A percentile compares a stretch with the other conserved stretches of the same genome.
These are phyloP conservation scores for Euphorbia schlechtendalii DNA, from an alignment of 441 rosid genomes.

Conservation along the genomic window DNA sequence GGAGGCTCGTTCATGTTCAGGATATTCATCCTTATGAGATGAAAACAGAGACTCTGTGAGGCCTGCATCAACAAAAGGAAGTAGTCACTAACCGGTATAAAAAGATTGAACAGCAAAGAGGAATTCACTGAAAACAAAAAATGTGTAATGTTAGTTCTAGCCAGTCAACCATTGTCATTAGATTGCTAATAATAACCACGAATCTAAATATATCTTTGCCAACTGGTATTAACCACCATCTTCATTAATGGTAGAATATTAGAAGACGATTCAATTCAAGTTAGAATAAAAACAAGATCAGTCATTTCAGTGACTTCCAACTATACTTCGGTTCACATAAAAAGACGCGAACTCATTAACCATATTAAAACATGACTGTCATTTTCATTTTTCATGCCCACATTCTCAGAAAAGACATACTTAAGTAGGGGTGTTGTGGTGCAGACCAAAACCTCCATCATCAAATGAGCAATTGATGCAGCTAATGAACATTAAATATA, in stretches of 20 bases:
- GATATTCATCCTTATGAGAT: constrained; percentile 93
- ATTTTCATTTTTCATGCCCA: neutral
- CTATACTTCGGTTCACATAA: constrained; percentile 8
- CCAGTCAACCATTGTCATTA: neutral
- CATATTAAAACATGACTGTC: neutral
- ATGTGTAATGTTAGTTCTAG: neutral
- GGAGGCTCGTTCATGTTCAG: constrained; percentile 93
- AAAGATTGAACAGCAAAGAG: neutral
- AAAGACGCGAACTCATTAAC: neutral
- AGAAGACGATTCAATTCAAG: too few species aligned
- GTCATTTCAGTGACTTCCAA: neutral
- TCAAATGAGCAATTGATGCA: neutral
- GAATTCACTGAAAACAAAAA: neutral
- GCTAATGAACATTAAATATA: constrained; percentile 1
- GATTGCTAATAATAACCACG: neutral
- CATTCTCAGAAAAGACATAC: neutral
- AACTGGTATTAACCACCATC: neutral
- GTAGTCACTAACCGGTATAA: constrained; percentile 3
- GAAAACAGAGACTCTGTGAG: constrained; percentile 96
- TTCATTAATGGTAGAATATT: neutral
- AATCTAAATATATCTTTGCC: neutral
- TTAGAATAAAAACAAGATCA: too few species aligned
- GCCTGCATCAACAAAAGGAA: constrained; percentile 45
- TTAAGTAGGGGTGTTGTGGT: neutral
- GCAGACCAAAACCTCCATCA: neutral